Base-by-base conservation (phyloP, 2,329 filamentous ascomycete species). In the Trichoderma breve region DNA sequence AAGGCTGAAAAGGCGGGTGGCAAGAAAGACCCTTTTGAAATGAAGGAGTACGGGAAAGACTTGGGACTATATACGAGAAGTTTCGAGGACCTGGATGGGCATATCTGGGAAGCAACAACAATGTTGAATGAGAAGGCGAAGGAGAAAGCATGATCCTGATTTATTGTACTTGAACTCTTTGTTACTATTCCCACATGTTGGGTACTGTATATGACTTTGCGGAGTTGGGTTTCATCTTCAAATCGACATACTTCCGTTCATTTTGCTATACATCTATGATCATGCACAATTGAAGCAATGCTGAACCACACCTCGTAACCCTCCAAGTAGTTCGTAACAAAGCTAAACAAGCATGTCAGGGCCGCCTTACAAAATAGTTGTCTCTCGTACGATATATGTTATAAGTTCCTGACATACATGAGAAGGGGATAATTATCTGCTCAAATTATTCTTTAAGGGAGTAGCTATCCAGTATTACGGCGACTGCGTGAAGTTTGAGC, bases 51-150 rank as follows among this genome's bases (percentile, higher is more conserved):
- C 58, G 76, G 76, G 3, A 57, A 63, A n/a, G 70, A 62, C 3
- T 62, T 57, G 14, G 74, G 75, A 12, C 73, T 77, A 72, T 77
- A 77, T 51, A 57, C 71, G 3, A 74, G 76, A 18, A 75, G 74
- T 30, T 76, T 75, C 58, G 68, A 73, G 28, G 75, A 77, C 39
- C n/a, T 74, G 51, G 75, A 76, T 70, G 75, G 75, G 3, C 75
- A 77, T 61, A 74, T 76, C n/a, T 76, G 76, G 76, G 76, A 77
- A 72, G 73, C 68, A 21, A 73, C 68, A 53, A 58, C 72, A 9
- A 73, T 72, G 64, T n/a, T 69, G 36, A 51, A 61, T 4, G 55
- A 60, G 53, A 51, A 61, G 7, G 36, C 21, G 61, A 32, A 51
- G 26, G 55, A n/a, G 3, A 28, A 21, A 26, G 55, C 53, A 26